A percentile compares a stretch with the other conserved stretches of the same genome.
Conservation (phyloP, 129 eudicot genomes). For the Logfia minima region DNA sequence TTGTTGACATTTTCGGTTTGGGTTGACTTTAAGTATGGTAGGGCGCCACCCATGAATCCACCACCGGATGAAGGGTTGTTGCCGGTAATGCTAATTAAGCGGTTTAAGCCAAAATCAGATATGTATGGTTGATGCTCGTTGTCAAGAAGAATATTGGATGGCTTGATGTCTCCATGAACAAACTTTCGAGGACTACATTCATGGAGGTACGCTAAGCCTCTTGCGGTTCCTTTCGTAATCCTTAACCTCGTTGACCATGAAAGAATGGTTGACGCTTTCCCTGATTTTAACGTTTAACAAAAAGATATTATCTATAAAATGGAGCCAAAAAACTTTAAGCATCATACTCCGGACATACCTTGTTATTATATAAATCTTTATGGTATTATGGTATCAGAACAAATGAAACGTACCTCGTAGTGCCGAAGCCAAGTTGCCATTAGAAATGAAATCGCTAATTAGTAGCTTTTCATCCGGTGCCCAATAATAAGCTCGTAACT, state of each 20-base stretch:
- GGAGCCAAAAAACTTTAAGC: neutral
- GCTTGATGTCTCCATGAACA: slow-evolving; percentile 93
- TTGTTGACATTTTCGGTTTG: slow-evolving; percentile 53
- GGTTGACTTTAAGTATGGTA: slow-evolving; percentile 70
- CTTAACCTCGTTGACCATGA: slow-evolving; percentile 78
- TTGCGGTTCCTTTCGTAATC: slow-evolving; percentile 82
- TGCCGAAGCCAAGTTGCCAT: slow-evolving; percentile 89
- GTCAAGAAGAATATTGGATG: slow-evolving; percentile 93
- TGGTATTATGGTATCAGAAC: neutral
- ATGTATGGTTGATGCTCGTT: slow-evolving; percentile 65
- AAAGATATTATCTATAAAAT: neutral
- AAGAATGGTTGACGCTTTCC: slow-evolving; percentile 57
- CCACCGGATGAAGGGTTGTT: slow-evolving; percentile 90
- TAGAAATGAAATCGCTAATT: slow-evolving; percentile 87
- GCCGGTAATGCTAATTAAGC: slow-evolving; percentile 74
- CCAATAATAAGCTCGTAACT: slow-evolving; percentile 95
- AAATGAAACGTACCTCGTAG: slow-evolving; percentile 50
- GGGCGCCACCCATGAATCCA: slow-evolving; percentile 89
- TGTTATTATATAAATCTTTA: neutral
- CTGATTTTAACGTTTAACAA: slow-evolving; percentile 35
- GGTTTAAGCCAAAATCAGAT: slow-evolving; percentile 89
- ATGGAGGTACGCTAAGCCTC: slow-evolving; percentile 92
- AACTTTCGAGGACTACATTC: slow-evolving; percentile 98
- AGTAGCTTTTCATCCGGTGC: slow-evolving; percentile 97
- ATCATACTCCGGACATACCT: neutral